These are phyloP conservation scores for Saitoella complicata DNA, from an alignment of 805 yeast genomes.

Conservation along the genomic window DNA sequence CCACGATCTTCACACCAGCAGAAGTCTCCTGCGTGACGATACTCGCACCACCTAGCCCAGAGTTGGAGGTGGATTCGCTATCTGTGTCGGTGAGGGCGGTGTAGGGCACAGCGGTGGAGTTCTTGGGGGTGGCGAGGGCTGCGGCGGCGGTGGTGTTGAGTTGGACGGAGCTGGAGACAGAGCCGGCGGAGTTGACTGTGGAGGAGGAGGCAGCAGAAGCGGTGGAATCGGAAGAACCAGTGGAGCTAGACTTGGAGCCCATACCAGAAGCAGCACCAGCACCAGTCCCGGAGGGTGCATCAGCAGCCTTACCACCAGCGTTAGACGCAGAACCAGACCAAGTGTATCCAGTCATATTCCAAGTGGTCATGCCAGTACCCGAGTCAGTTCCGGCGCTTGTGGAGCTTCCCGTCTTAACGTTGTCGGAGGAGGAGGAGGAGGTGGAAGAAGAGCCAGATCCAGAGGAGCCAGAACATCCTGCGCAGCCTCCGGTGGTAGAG, in stretches of 20 bases:
- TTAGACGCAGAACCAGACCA: constrained; percentile 1
- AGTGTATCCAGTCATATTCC: not conserved
- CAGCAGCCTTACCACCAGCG: not conserved
- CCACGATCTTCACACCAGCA: too few species aligned
- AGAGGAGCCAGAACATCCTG: too few species aligned
- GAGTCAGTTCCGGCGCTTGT: constrained; percentile 1
- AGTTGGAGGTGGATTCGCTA: too few species aligned
- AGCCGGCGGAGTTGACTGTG: too few species aligned
- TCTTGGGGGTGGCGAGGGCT: constrained; percentile 1
- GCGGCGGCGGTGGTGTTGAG: not conserved
- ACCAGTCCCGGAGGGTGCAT: too few species aligned
- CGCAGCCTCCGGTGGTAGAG: too few species aligned
- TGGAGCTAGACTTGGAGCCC: too few species aligned
- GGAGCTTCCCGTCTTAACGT: constrained; percentile 12
- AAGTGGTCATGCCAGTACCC: not conserved
- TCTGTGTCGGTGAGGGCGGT: too few species aligned
- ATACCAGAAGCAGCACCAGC: too few species aligned
- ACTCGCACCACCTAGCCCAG: too few species aligned
- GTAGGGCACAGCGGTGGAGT: too few species aligned
- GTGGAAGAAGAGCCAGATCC: constrained; percentile 10
- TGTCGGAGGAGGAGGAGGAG: constrained; percentile 13
- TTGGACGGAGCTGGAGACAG: not conserved
- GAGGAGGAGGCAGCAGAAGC: not conserved
- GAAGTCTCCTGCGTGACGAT: too few species aligned
- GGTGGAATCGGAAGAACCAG: constrained; percentile 4